Base-by-base conservation (phyloP, 345 rosid genomes). In the Brassica incana region DNA sequence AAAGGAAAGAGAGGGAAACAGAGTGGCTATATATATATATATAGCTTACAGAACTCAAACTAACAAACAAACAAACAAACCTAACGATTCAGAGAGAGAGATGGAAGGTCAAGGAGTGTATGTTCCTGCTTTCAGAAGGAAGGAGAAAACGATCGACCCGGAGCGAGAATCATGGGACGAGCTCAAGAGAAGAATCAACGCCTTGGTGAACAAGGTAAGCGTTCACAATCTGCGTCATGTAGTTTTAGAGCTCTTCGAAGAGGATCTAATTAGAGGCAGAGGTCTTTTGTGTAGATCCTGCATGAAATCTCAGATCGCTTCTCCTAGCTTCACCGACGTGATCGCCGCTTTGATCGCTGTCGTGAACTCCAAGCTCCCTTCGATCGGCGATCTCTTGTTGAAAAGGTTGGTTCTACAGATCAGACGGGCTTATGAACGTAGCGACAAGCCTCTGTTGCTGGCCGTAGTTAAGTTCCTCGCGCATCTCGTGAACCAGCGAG, bases 231-330 rank as follows among this genome's bases (percentile, higher is more conserved):
- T 89, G 3, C 80, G 81, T 76, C 87, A 91, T 25, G 88, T 91
- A 2, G 82, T 88, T 27, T 86, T 86, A 0, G 91, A 88, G 67
- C 71, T 88, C 29, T 84, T 91, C 11, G 85, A 88, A 0, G 91
- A 89, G 79, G 89, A 89, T 80, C 35, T 87, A 72, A 87, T 91
- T 11, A 79, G 97, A 20, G 97, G 97, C 36, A 86, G 95, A 73
- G 97, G 94, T 69, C 88, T 93, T 12, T 91, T 93, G 74, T 93
- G 95, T 69, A 84, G 93, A n/a, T 89, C 92, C 0, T 93, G 95
- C 76, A 82, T 93, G 90, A 93, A 88, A 77, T 93, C 95, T 20
- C 81, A 88, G 69, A 88, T 91, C 83, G 93, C 94, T 14, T 91
- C 93, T 43, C 90, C 97, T 1, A 76, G 72, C 5, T 88, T 88